phyloP scores from a whole-genome alignment of 371 early-diverging fungal species.

The Umbelopsis sp. region DNA sequence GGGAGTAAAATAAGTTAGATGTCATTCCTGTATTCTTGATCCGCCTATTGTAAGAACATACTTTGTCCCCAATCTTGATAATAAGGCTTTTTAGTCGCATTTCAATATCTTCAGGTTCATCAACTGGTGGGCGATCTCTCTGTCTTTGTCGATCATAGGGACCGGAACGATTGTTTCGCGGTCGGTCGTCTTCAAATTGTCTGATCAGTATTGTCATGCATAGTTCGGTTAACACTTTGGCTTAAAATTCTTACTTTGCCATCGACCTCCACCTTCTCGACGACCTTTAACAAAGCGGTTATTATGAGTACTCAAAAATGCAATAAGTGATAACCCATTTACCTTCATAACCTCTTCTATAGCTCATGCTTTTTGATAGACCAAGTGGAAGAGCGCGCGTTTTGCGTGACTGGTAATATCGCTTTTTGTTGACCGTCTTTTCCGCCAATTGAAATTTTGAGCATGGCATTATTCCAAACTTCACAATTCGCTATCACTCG shows the following conservation, averaged over 20 bases:
- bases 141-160: slow-evolving; percentile 6
- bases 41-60: slow-evolving; percentile 25
- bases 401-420: background rate
- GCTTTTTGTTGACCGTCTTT: too few relatives aligned
- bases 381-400: background rate
- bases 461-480: too few relatives aligned
- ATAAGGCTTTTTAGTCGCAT: slow-evolving; percentile 72
- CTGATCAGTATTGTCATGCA: background rate
- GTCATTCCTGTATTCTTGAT: background rate
- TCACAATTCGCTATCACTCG: too few relatives aligned
- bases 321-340: background rate
- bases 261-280: slow-evolving; percentile 8
- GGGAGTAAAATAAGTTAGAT: background rate
- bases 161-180: slow-evolving; percentile 4
- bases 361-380: background rate
- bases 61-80: slow-evolving; percentile 80
- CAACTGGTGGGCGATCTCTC: slow-evolving; percentile 27
- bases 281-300: background rate
- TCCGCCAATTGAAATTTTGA: too few relatives aligned
- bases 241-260: slow-evolving; percentile 9
- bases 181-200: background rate
- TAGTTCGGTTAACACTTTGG: background rate
- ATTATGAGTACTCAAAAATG: background rate
- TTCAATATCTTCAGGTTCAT: slow-evolving; percentile 70
- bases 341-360: slow-evolving; percentile 14